These are phyloP conservation scores for Angomonas desouzai DNA, from an alignment of 208 protist species.

Conservation along the genomic window DNA sequence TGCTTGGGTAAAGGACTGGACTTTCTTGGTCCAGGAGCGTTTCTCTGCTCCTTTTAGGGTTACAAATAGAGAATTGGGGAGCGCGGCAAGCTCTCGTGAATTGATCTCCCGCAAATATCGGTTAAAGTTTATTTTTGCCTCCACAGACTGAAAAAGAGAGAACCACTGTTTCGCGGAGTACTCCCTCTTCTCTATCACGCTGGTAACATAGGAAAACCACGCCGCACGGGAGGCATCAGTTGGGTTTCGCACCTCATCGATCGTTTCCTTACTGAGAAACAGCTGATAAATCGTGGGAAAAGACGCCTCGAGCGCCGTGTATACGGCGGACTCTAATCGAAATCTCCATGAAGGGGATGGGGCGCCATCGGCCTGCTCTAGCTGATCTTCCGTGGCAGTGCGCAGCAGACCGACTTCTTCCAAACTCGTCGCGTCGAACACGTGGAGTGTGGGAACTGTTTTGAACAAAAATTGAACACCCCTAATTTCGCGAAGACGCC, in stretches of 20 bases:
- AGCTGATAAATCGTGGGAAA: neutral
- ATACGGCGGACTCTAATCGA: conserved; percentile 18
- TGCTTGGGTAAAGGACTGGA: conserved; percentile 19
- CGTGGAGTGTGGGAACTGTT: conserved; percentile 35
- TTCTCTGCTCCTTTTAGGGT: conserved; percentile 21
- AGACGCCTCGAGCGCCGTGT: neutral
- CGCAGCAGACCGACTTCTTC: conserved; percentile 25
- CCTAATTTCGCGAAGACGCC: conserved; percentile 19
- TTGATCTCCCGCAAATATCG: conserved; percentile 18
- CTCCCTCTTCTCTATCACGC: neutral
- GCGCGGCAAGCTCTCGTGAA: conserved; percentile 17
- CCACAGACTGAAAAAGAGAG: neutral
- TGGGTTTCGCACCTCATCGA: neutral
- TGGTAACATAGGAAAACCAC: neutral
- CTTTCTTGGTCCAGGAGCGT: conserved; percentile 11
- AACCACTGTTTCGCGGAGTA: neutral
- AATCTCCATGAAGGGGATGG: conserved; percentile 3
- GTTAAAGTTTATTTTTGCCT: neutral
- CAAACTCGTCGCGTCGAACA: conserved; percentile 27
- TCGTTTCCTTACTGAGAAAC: neutral
- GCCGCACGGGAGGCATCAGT: neutral
- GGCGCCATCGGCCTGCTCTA: neutral
- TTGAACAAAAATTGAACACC: conserved; percentile 27
- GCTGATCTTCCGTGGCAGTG: neutral
- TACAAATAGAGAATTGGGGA: conserved; percentile 23